phyloP scores from a whole-genome alignment of 352 stramenopile species.

The Pythium phragmiticola region DNA sequence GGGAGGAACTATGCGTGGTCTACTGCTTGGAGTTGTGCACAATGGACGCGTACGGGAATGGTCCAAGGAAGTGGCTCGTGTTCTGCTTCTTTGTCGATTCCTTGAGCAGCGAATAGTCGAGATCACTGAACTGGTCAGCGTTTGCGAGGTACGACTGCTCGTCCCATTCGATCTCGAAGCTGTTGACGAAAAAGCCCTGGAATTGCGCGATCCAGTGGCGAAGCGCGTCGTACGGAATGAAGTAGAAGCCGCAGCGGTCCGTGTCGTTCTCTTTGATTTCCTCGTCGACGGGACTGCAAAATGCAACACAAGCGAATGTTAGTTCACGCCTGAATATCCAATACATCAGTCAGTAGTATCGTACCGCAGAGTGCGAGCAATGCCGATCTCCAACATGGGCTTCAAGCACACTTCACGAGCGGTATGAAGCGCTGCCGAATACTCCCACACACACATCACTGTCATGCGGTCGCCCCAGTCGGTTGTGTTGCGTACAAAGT shows the following conservation, averaged over 20 bases:
- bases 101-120: conserved; percentile 71
- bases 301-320: neutral
- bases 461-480: conserved; percentile 84
- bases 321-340: neutral
- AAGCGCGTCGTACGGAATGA: conserved; percentile 78
- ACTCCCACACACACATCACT: conserved; percentile 83
- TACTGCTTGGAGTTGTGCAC: conserved; percentile 45
- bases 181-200: conserved; percentile 83
- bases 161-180: conserved; percentile 74
- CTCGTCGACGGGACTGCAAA: conserved; percentile 38
- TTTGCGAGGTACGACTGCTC: conserved; percentile 67
- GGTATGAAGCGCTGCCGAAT: conserved; percentile 45
- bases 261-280: conserved; percentile 75
- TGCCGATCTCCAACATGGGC: conserved; percentile 72
- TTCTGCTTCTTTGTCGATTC: conserved; percentile 69
- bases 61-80: conserved; percentile 65
- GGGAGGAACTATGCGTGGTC: neutral
- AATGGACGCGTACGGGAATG: conserved; percentile 71
- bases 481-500: conserved; percentile 80
- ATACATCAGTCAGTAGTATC: conserved; percentile 1
- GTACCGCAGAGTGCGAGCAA: conserved; percentile 52
- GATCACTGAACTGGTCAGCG: conserved; percentile 38
- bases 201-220: conserved; percentile 76
- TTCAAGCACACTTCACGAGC: conserved; percentile 63
- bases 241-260: conserved; percentile 80